Base-by-base conservation (phyloP, 148 eudicot species). In the Fagopyrum tataricum region DNA sequence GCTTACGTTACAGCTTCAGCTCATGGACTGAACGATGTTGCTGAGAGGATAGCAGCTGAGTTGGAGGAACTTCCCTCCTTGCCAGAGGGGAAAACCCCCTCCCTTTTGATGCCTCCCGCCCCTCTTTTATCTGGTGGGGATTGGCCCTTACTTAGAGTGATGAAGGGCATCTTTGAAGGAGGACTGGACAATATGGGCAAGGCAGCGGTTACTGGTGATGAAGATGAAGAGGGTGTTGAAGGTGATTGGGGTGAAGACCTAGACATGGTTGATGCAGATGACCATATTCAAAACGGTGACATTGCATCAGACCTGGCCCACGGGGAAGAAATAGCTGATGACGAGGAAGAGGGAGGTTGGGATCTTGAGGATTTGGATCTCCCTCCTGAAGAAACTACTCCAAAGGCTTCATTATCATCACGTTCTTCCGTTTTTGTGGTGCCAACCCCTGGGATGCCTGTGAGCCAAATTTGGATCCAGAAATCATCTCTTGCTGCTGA, bases 361-460 rank as follows among this genome's bases (percentile, higher is more conserved):
- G 97, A 86, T 64, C 92, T 89, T 52, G 98, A 94, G 81, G 97
- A 86, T 76, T 81, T 94, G 77, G 98, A 89, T 73, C 97, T 94
- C 44, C 98, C 97, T 18, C 89, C 92, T 12, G 98, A 93, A 55
- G 88, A 82, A 67, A 90, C 86, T 14, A 91, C 98, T 44, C 98
- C 97, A 31, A 91, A 83, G 81, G 83, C 85, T 70, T 80, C 85
- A 68, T 61, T 18, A 42, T 84, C 82, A 47, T 72, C 87, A n/a
- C 85, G 87, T 7, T 77, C 80, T n/a, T 70, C 86, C 4, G 78
- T 59, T 61, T 94, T 94, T 76, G 85, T 86, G 56, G 79, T 85
- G 51, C 98, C 98, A 14, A 75, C 90, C 37, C 83, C 85, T 21
- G 98, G 98, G 51, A 83, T 89, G 92, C 89, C 98, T 18, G 93